Conservation (phyloP, 768 basidiomycete genomes). For the Suillus spraguei region DNA sequence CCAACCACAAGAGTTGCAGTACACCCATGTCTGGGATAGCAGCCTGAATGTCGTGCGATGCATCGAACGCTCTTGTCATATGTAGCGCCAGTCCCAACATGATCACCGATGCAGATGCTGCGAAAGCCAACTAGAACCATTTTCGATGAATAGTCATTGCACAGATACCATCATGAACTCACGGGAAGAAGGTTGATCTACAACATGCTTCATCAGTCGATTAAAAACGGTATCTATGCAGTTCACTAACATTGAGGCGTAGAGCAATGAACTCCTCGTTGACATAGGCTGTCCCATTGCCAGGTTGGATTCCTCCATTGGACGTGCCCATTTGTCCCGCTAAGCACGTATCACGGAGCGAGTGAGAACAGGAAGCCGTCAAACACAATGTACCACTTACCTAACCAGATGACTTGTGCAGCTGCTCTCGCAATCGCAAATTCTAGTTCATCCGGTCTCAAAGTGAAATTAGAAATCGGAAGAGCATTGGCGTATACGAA, state of each 20-base stretch:
- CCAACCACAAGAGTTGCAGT: slow-evolving; percentile 14
- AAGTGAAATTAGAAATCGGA: neutral
- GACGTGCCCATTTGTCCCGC: neutral
- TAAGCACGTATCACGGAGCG: neutral
- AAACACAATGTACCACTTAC: slow-evolving; percentile 1
- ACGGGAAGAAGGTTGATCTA: neutral
- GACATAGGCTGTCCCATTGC: neutral
- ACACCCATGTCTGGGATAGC: neutral
- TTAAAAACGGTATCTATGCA: neutral
- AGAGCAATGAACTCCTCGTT: neutral
- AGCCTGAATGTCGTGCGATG: neutral
- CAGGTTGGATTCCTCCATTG: neutral
- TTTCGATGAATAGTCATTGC: neutral
- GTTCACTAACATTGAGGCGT: neutral
- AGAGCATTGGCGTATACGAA: neutral
- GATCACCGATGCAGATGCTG: slow-evolving; percentile 1
- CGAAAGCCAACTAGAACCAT: neutral
- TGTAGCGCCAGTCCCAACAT: slow-evolving; percentile 1
- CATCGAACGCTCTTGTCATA: neutral
- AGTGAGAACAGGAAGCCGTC: neutral
- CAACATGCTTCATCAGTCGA: neutral
- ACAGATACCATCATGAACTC: neutral
- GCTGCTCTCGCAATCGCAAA: slow-evolving; percentile 12
- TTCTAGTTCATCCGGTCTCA: slow-evolving; percentile 17
- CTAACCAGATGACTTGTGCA: slow-evolving; percentile 14